Conservation (phyloP, 2,329 filamentous ascomycete genomes). For the Colletotrichum caudatum region DNA sequence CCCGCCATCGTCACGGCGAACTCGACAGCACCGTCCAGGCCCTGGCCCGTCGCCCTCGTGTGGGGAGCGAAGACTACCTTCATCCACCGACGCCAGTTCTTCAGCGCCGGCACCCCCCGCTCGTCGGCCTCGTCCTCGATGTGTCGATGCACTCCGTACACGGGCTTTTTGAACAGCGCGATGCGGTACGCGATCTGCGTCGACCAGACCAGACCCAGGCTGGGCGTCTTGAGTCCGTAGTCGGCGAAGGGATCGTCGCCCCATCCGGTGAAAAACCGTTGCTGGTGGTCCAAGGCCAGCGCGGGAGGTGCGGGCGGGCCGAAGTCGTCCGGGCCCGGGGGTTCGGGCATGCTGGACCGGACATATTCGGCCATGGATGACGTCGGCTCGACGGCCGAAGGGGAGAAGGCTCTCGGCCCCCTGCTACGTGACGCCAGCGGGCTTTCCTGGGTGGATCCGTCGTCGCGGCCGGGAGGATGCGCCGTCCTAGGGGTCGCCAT, state of each 20-base stretch:
- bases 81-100: constrained; percentile 79
- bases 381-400: constrained; percentile 49
- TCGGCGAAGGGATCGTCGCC: constrained; percentile 72
- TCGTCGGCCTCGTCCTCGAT: constrained; percentile 57
- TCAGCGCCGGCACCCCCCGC: constrained; percentile 59
- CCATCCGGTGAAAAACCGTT: constrained; percentile 96
- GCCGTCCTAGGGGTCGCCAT: constrained; percentile 43
- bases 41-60: constrained; percentile 65
- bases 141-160: constrained; percentile 55
- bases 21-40: constrained; percentile 67
- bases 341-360: constrained; percentile 51
- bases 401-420: constrained; percentile 45
- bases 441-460: constrained; percentile 56
- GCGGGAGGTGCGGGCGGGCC: constrained; percentile 59
- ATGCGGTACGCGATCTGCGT: constrained; percentile 88
- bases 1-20: constrained; percentile 83
- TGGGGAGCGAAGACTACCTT: constrained; percentile 93
- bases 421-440: constrained; percentile 62
- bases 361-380: constrained; percentile 55
- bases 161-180: constrained; percentile 79
- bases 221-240: constrained; percentile 80
- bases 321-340: constrained; percentile 56
- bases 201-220: constrained; percentile 89
- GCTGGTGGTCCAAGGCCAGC: constrained; percentile 86
- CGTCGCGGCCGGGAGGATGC: constrained; percentile 38